These are phyloP conservation scores for Tarenaya hassleriana DNA, from an alignment of 345 rosid species.

Conservation along the genomic window DNA sequence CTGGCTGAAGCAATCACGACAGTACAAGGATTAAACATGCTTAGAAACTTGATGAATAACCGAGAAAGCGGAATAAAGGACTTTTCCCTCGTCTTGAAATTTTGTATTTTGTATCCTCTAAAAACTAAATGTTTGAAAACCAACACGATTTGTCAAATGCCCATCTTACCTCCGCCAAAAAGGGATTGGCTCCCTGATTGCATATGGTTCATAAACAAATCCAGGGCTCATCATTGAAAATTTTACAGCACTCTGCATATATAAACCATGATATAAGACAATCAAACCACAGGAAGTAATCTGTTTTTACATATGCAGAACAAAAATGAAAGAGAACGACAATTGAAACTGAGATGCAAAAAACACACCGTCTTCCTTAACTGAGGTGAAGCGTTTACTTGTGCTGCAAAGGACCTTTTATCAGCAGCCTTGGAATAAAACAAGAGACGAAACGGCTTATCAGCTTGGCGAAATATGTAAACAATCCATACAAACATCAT, in stretches of 20 bases:
- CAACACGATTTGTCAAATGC: neutral
- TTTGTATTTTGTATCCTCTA: neutral
- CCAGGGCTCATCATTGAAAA: conserved; percentile 82
- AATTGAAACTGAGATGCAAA: conserved; percentile 9
- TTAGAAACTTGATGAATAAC: neutral
- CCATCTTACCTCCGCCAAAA: conserved; percentile 71
- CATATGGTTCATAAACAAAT: conserved; percentile 77
- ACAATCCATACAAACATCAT: neutral
- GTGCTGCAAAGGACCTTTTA: conserved; percentile 42
- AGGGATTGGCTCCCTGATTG: conserved; percentile 54
- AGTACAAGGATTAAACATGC: neutral
- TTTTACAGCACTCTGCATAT: conserved; percentile 60
- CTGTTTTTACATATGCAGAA: neutral
- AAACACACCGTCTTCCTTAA: conserved; percentile 55
- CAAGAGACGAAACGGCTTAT: conserved; percentile 9
- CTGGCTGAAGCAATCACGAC: neutral
- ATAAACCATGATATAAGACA: conserved; percentile 4
- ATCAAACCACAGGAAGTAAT: conserved; percentile 14
- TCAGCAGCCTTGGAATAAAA: conserved; percentile 41
- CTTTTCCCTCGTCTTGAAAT: neutral
- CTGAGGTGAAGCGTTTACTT: conserved; percentile 62
- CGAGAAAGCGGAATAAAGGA: neutral
- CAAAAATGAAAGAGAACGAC: neutral
- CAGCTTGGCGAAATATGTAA: neutral
- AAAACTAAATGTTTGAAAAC: conserved; percentile 7